Base-by-base conservation (phyloP, 306 rosid genomes). In the Quercus berberidifolia region DNA sequence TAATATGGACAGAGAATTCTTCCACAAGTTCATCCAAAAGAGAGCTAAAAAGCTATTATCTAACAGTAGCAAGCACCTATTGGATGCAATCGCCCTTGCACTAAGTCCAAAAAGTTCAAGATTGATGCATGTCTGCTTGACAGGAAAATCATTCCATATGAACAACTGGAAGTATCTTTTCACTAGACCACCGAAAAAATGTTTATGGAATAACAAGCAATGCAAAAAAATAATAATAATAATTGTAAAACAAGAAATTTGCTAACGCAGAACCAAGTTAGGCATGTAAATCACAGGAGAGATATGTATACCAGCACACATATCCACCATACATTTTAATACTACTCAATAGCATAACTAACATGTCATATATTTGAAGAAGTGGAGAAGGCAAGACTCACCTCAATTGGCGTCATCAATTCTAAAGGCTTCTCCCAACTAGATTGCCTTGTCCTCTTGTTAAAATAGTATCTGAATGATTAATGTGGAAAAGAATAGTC, bases 371-470 rank as follows among this genome's bases (percentile, higher is more conserved):
- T 46, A 81, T 55, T 31, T 28, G 51, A 77, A 33, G 59, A 71
- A 74, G 87, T 69, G 78, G 46, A 75, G 86, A 74, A 23, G 58
- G 55, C 31, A 73, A 74, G 86, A 89, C 96, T 91, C 93, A 89
- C 98, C 94, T 94, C 98, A 79, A 85, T 80, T 70, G 90, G 90
- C 14, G 98, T 88, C 97, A 94, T 89, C 92, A 94, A 83, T 81
- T 91, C 97, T 5, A 88, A 80, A 78, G 97, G 98, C 91, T 92
- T 94, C 89, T 91, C 97, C 98, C 97, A 94, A 78, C 91, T 89
- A 74, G 98, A 94, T 87, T 89, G 55, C 81, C 83, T 86, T 67
- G 94, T 88, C 87, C 81, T 92, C 90, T 88, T 85, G 88, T 94
- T 94, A 87, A 89, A 92, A 81, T 90, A 94, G 83, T 86, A 94